Conservation (phyloP, 768 basidiomycete genomes). For the Royoungia palumana region DNA sequence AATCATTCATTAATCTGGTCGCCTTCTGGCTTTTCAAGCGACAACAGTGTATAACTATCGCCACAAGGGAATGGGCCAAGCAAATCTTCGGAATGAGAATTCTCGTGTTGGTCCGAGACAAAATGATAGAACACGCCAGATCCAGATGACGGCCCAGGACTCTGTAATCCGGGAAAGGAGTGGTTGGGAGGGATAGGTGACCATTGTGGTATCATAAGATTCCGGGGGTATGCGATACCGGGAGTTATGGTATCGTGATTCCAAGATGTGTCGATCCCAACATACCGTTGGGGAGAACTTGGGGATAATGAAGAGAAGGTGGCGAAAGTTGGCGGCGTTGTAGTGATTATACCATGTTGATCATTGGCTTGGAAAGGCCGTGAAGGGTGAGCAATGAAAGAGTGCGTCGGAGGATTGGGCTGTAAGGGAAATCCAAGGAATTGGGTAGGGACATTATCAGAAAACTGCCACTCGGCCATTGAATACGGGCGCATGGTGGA, state of each 20-base stretch:
- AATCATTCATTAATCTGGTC: not conserved
- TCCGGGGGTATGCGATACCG: not conserved
- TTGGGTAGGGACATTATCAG: slow-evolving; percentile 1
- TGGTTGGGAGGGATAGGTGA: not conserved
- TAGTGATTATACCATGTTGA: not conserved
- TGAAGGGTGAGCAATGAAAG: not conserved
- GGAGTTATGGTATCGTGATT: slow-evolving; percentile 1
- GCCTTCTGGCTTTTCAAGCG: slow-evolving; percentile 2
- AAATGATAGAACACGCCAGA: not conserved
- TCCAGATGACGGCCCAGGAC: not conserved
- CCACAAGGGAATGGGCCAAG: not conserved
- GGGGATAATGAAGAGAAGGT: not conserved
- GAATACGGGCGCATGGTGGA: not conserved
- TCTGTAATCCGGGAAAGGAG: not conserved
- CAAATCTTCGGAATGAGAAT: not conserved
- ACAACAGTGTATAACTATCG: slow-evolving; percentile 6
- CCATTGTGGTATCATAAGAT: slow-evolving; percentile 6
- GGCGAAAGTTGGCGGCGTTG: not conserved
- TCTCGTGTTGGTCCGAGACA: slow-evolving; percentile 2
- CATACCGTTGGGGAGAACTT: slow-evolving; percentile 2
- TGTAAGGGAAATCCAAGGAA: not conserved
- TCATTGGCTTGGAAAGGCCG: slow-evolving; percentile 5
- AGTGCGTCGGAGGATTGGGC: not conserved
- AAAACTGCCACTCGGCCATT: slow-evolving; percentile 7
- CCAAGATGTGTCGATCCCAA: not conserved